A percentile compares a stretch with the other conserved stretches of the same genome.
These are phyloP conservation scores for Herpetospermum pedunculosum DNA, from an alignment of 306 rosid genomes.

Conservation along the genomic window DNA sequence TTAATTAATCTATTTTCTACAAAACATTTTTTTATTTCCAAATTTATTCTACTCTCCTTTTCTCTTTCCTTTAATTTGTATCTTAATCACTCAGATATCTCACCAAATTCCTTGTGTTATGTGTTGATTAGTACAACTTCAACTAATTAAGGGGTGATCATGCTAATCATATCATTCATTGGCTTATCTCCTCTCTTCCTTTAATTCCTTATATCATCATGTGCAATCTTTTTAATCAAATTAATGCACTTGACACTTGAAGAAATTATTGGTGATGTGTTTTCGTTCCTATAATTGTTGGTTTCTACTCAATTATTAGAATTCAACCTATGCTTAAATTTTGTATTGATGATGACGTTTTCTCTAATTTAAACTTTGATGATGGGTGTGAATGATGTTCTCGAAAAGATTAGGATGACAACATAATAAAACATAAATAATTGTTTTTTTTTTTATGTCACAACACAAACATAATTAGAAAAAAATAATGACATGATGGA, in stretches of 20 bases:
- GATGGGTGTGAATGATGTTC: not conserved
- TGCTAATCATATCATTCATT: not conserved
- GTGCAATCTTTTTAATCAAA: constrained; percentile 4
- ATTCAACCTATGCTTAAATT: not conserved
- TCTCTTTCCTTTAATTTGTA: not conserved
- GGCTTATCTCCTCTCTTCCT: not conserved
- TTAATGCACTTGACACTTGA: not conserved
- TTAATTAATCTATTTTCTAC: not conserved
- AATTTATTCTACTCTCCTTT: not conserved
- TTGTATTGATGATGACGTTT: not conserved
- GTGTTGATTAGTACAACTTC: not conserved
- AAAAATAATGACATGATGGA: too few relatives aligned
- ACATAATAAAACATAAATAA: not conserved
- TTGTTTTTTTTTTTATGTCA: too few relatives aligned
- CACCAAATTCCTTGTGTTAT: not conserved
- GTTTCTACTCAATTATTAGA: not conserved
- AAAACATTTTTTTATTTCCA: not conserved
- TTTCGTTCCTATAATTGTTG: not conserved
- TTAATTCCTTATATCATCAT: not conserved
- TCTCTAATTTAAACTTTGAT: not conserved
- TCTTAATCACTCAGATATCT: not conserved
- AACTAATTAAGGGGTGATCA: not conserved
- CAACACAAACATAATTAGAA: too few relatives aligned
- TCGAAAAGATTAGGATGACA: not conserved
- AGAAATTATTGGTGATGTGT: not conserved